Evolutionary conservation across 441 rosid species (phyloP).

Genomic region (Adansonia gregorii): DNA sequence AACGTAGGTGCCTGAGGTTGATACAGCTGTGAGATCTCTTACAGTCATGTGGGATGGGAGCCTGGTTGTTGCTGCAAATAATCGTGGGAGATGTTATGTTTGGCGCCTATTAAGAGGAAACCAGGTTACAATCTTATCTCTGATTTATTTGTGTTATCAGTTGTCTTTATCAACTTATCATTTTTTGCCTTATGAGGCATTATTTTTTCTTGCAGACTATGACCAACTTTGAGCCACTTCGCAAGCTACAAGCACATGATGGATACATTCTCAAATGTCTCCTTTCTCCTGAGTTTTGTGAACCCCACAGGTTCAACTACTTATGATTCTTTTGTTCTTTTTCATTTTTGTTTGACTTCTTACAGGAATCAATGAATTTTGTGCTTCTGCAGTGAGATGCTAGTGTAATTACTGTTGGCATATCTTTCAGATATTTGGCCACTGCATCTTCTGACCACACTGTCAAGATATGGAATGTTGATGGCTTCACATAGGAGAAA

Average conservation of each 20-base stretch:
- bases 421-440: conserved; percentile 70
- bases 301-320: conserved; percentile 63
- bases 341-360: not conserved
- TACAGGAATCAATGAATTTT: not conserved
- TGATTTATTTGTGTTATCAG: not conserved
- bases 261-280: conserved; percentile 92
- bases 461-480: conserved; percentile 98
- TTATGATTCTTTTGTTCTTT: not conserved
- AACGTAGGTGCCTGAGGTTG: conserved; percentile 90
- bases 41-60: conserved; percentile 97
- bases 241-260: conserved; percentile 89
- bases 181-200: conserved; percentile 10
- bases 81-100: conserved; percentile 89
- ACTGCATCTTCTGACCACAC: conserved; percentile 93
- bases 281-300: conserved; percentile 85
- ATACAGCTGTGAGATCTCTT: conserved; percentile 84
- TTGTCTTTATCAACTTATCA: conserved; percentile 22
- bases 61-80: conserved; percentile 93
- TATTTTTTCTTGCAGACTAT: conserved; percentile 56
- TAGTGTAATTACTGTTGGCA: conserved; percentile 13
- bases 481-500: conserved; percentile 90
- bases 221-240: conserved; percentile 97
- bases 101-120: conserved; percentile 86
- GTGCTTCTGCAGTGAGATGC: conserved; percentile 6
- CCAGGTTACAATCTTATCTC: conserved; percentile 49